Conservation (phyloP, 192 early-diverging fungal species). For the Linnemannia hyalina region DNA sequence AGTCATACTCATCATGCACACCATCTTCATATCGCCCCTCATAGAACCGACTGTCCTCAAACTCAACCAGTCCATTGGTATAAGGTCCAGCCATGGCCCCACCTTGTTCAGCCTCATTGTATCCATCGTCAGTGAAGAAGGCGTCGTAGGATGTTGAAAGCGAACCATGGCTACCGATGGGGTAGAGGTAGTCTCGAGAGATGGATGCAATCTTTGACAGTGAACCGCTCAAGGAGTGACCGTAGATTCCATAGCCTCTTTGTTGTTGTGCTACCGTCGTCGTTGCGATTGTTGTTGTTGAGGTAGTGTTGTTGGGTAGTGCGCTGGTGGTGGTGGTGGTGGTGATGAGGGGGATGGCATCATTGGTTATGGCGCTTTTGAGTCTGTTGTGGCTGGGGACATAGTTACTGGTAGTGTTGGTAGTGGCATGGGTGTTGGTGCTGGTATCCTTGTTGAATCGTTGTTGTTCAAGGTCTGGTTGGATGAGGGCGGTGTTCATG, state of each 20-base stretch:
- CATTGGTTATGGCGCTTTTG: background rate
- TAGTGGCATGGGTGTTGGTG: background rate
- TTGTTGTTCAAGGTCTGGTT: background rate
- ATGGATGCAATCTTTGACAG: constrained; percentile 3
- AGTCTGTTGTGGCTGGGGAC: background rate
- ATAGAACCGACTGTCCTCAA: constrained; percentile 35
- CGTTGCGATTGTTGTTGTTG: background rate
- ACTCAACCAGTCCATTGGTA: constrained; percentile 16
- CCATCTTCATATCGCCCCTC: constrained; percentile 26
- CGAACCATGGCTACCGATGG: background rate
- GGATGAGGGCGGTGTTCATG: constrained; percentile 29
- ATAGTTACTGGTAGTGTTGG: too few relatives aligned
- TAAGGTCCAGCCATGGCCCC: background rate
- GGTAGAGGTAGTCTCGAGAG: constrained; percentile 29
- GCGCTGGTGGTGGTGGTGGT: background rate
- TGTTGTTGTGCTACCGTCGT: background rate
- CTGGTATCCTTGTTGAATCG: background rate
- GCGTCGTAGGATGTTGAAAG: constrained; percentile 45
- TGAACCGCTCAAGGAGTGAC: background rate
- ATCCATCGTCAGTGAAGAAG: constrained; percentile 29
- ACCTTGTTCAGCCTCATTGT: constrained; percentile 2
- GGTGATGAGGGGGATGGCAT: background rate
- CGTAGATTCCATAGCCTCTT: background rate
- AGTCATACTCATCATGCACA: constrained; percentile 8
- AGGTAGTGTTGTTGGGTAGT: background rate